Percentiles rank a stretch among this genome's conserved stretches.
Conservation (phyloP, 306 rosid genomes). For the Alnus glutinosa region DNA sequence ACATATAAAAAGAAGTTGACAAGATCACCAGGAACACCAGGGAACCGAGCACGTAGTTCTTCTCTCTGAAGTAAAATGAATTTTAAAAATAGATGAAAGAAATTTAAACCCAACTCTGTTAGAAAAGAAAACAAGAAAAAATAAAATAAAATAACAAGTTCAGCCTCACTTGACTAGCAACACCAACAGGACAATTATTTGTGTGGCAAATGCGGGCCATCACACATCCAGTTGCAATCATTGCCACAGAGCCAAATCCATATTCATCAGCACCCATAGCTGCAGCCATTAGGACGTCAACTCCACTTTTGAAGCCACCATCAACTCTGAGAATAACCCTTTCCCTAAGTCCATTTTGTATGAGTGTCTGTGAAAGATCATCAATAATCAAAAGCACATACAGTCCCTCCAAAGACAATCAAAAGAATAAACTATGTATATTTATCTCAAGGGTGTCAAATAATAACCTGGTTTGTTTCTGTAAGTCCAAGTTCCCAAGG, state of each 20-base stretch:
- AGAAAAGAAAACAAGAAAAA: constrained; percentile 23
- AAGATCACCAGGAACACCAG: constrained; percentile 99
- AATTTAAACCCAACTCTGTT: constrained; percentile 13
- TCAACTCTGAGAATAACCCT: constrained; percentile 97
- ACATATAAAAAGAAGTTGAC: constrained; percentile 92
- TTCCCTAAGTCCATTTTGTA: constrained; percentile 92
- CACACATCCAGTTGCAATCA: constrained; percentile 96
- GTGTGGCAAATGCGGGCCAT: constrained; percentile 99
- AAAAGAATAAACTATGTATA: constrained; percentile 22
- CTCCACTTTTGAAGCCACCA: constrained; percentile 99
- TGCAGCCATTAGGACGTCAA: constrained; percentile 95
- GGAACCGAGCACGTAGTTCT: constrained; percentile 98
- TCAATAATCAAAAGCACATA: constrained; percentile 29
- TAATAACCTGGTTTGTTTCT: constrained; percentile 91
- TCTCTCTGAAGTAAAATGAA: constrained; percentile 66
- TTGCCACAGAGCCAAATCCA: constrained; percentile 96
- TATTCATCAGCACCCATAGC: constrained; percentile 96
- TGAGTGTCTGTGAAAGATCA: constrained; percentile 62
- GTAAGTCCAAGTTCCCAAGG: constrained; percentile 99
- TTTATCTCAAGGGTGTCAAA: constrained; percentile 25
- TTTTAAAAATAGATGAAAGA: not conserved
- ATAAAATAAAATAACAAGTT: constrained; percentile 18
- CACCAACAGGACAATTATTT: constrained; percentile 98
- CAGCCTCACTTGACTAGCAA: constrained; percentile 87
- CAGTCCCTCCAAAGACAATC: constrained; percentile 12